These are phyloP conservation scores for Oxytropis ochrocephala DNA, from an alignment of 306 rosid species.

Conservation along the genomic window DNA sequence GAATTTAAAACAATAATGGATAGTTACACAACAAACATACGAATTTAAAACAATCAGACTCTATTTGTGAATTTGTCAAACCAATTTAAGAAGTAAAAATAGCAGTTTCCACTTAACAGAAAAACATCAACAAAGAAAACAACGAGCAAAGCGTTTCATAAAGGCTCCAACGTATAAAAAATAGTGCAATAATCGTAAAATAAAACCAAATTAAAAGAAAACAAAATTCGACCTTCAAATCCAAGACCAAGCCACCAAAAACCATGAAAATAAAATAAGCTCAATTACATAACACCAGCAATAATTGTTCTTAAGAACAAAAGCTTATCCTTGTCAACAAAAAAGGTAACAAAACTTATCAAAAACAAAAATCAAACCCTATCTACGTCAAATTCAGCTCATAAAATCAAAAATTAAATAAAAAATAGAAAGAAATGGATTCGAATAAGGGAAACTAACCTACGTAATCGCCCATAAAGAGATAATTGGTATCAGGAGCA, in stretches of 20 bases:
- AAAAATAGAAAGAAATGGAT: background rate
- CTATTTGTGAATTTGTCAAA: background rate
- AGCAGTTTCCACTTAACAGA: background rate
- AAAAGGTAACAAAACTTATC: no score
- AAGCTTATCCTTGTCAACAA: no score
- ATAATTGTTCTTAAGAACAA: background rate
- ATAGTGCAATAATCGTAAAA: background rate
- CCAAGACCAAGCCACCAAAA: background rate
- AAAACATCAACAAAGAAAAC: background rate
- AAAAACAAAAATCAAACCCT: slow-evolving; percentile 10
- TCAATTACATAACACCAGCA: background rate
- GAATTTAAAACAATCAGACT: background rate
- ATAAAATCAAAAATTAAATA: background rate
- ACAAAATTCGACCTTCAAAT: background rate
- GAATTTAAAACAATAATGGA: no score
- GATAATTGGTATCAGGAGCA: slow-evolving; percentile 92
- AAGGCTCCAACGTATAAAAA: background rate
- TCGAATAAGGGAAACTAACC: slow-evolving; percentile 42
- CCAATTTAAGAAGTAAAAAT: background rate
- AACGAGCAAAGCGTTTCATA: background rate
- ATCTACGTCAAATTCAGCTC: background rate
- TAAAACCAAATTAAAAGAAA: background rate
- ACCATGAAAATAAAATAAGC: background rate
- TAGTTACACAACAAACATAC: background rate
- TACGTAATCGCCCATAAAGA: slow-evolving; percentile 97